These are phyloP conservation scores for Stemphylium beticola DNA, from an alignment of 2,329 filamentous ascomycete species.

Conservation along the genomic window DNA sequence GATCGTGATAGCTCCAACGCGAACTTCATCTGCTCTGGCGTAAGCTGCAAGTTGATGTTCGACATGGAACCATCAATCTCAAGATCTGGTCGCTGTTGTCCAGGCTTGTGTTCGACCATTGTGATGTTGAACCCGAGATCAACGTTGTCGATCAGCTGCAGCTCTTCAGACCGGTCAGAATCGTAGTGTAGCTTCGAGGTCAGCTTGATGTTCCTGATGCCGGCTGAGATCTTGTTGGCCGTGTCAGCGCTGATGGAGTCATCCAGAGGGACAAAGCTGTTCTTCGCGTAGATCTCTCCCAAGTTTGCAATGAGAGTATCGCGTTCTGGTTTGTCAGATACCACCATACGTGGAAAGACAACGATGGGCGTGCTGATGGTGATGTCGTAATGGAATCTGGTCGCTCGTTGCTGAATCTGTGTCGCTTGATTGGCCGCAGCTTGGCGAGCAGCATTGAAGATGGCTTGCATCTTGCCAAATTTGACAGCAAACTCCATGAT, in stretches of 20 bases:
- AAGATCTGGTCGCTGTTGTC: slow-evolving; percentile 81
- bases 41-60: slow-evolving; percentile 86
- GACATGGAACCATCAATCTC: slow-evolving; percentile 93
- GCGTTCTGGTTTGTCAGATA: slow-evolving; percentile 71
- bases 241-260: slow-evolving; percentile 74
- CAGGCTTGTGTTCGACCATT: slow-evolving; percentile 83
- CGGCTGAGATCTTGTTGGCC: slow-evolving; percentile 88
- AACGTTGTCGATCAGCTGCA: slow-evolving; percentile 97
- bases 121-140: slow-evolving; percentile 92
- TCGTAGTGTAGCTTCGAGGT: slow-evolving; percentile 88
- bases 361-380: slow-evolving; percentile 94
- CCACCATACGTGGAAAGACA: slow-evolving; percentile 83
- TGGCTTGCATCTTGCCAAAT: slow-evolving; percentile 99
- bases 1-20: slow-evolving; percentile 85
- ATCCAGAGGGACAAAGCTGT: slow-evolving; percentile 85
- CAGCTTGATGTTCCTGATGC: slow-evolving; percentile 88
- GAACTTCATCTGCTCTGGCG: slow-evolving; percentile 89
- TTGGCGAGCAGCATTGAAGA: slow-evolving; percentile 95
- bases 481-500: slow-evolving; percentile 98
- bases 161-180: slow-evolving; percentile 74
- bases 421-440: slow-evolving; percentile 92
- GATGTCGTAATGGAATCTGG: slow-evolving; percentile 92
- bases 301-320: slow-evolving; percentile 92
- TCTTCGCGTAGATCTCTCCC: slow-evolving; percentile 96
- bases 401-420: slow-evolving; percentile 88